Evolutionary conservation across 1,139 yeast genomes (phyloP).

Genomic region (Debaryomyces udenii): DNA sequence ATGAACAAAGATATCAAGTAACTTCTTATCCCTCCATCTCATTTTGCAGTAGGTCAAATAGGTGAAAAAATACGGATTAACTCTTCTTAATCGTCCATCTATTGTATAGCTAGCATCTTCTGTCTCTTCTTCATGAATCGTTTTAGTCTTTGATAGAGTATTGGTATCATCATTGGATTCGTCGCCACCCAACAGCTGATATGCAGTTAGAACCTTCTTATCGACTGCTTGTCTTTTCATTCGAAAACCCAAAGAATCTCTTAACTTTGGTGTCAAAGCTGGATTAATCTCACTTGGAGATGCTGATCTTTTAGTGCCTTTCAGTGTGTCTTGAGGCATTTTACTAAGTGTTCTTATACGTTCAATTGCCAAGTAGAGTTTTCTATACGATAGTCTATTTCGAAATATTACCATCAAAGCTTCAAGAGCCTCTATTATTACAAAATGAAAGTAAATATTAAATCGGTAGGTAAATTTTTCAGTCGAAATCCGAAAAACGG

Average conservation of each 20-base stretch:
- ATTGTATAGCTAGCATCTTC: conserved; percentile 55
- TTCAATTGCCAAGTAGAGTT: not conserved
- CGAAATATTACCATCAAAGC: conserved; percentile 8
- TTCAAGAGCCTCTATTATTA: not conserved
- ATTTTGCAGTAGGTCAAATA: conserved; percentile 88
- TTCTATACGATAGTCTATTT: not conserved
- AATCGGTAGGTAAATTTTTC: conserved; percentile 5
- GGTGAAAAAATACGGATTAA: conserved; percentile 85
- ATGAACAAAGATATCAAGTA: conserved; percentile 75
- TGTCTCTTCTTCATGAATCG: conserved; percentile 57
- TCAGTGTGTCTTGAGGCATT: conserved; percentile 12
- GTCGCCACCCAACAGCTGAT: conserved; percentile 43
- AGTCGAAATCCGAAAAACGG: conserved; percentile 8
- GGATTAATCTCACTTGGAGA: conserved; percentile 20
- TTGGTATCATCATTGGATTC: conserved; percentile 24
- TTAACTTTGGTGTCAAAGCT: conserved; percentile 22
- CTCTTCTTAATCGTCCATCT: conserved; percentile 67
- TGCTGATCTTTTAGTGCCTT: conserved; percentile 28
- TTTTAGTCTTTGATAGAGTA: conserved; percentile 35
- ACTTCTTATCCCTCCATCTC: conserved; percentile 84
- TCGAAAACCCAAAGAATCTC: conserved; percentile 55
- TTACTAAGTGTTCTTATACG: conserved; percentile 1
- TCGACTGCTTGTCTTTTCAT: conserved; percentile 50
- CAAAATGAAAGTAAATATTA: not conserved
- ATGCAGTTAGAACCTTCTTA: conserved; percentile 43